Evolutionary conservation across 306 rosid species (phyloP).

Genomic region (Trifolium repens): DNA sequence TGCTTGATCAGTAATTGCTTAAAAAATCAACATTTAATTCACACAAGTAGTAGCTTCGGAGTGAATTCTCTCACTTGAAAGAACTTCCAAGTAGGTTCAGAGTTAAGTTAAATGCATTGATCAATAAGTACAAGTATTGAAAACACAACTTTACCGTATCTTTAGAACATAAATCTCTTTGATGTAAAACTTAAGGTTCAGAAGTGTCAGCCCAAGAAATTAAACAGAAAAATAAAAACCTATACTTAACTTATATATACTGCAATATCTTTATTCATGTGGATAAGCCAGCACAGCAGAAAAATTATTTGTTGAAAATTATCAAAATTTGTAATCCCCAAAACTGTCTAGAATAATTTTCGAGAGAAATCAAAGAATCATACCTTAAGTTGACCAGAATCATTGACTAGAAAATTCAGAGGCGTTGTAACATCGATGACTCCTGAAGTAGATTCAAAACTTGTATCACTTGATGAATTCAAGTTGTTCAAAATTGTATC

Average conservation of each 20-base stretch:
- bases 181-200: conserved; percentile 8
- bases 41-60: conserved; percentile 26
- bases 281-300: conserved; percentile 32
- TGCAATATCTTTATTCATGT: conserved; percentile 11
- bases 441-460: conserved; percentile 57
- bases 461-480: conserved; percentile 54
- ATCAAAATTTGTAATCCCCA: not conserved
- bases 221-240: conserved; percentile 24
- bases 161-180: conserved; percentile 23
- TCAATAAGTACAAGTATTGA: not conserved
- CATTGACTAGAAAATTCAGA: conserved; percentile 84
- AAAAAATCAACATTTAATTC: conserved; percentile 1
- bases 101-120: not conserved
- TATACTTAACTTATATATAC: conserved; percentile 4
- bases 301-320: not conserved
- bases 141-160: not conserved
- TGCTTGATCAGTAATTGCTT: not conserved
- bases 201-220: conserved; percentile 2
- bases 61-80: conserved; percentile 26
- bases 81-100: conserved; percentile 4
- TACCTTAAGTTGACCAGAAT: conserved; percentile 91
- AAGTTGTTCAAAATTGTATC: conserved; percentile 54
- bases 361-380: conserved; percentile 9
- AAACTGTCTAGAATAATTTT: conserved; percentile 10
- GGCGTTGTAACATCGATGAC: conserved; percentile 85